These are phyloP conservation scores for Gremmenia infestans DNA, from an alignment of 2,329 filamentous ascomycete genomes.

Conservation along the genomic window DNA sequence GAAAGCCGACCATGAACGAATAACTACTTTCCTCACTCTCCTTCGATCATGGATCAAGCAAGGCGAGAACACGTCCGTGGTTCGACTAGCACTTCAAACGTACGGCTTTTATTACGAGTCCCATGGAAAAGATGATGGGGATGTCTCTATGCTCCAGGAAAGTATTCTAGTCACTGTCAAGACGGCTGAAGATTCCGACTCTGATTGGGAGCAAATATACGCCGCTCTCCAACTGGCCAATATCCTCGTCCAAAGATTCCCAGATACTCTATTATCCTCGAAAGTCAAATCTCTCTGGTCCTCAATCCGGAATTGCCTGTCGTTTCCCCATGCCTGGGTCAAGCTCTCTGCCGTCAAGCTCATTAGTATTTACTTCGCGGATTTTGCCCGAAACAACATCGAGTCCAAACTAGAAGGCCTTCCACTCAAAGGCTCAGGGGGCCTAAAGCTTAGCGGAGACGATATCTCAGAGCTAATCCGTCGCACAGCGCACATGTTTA, in stretches of 20 bases:
- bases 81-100: constrained; percentile 70
- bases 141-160: constrained; percentile 47
- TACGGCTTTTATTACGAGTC: constrained; percentile 81
- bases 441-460: constrained; percentile 59
- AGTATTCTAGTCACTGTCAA: constrained; percentile 49
- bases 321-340: constrained; percentile 67
- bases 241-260: constrained; percentile 62
- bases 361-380: constrained; percentile 70
- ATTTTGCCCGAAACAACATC: constrained; percentile 64
- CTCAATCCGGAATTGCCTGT: constrained; percentile 61
- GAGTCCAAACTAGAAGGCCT: constrained; percentile 48
- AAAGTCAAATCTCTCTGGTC: constrained; percentile 65
- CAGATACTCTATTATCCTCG: constrained; percentile 56
- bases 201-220: constrained; percentile 69
- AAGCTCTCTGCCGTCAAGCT: constrained; percentile 73
- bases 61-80: constrained; percentile 64
- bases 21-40: constrained; percentile 64
- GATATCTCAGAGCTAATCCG: constrained; percentile 58
- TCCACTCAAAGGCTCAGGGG: constrained; percentile 64
- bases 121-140: constrained; percentile 54
- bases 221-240: constrained; percentile 65
- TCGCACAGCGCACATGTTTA: constrained; percentile 49
- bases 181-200: constrained; percentile 46
- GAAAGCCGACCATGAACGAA: constrained; percentile 67
- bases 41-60: constrained; percentile 74